Conservation (phyloP, 2,329 filamentous ascomycete genomes). For the Pezicula neosporulosa region DNA sequence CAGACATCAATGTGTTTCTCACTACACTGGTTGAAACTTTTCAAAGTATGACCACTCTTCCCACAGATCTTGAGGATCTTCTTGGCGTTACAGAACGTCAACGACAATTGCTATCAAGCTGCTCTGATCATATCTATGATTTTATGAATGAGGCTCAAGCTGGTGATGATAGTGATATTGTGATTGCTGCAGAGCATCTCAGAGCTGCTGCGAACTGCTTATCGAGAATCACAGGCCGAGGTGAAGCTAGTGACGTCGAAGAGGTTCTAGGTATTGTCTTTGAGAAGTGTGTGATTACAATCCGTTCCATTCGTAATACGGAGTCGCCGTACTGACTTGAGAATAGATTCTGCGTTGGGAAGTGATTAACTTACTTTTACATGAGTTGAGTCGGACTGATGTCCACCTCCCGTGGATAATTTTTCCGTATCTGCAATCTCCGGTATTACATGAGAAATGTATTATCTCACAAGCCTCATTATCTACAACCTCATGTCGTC, state of each 20-base stretch:
- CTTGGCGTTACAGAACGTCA: constrained; percentile 90
- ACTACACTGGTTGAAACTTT: constrained; percentile 69
- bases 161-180: constrained; percentile 67
- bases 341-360: constrained; percentile 27
- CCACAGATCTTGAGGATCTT: constrained; percentile 73
- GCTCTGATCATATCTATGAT: constrained; percentile 65
- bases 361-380: constrained; percentile 11
- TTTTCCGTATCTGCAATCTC: neutral
- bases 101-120: constrained; percentile 73
- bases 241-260: constrained; percentile 85
- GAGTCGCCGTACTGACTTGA: constrained; percentile 2
- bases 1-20: constrained; percentile 62
- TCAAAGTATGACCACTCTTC: constrained; percentile 64
- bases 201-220: constrained; percentile 76
- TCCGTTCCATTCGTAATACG: neutral
- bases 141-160: constrained; percentile 62
- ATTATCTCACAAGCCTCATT: neutral
- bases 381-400: neutral
- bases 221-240: constrained; percentile 83
- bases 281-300: constrained; percentile 64
- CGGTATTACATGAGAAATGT: neutral
- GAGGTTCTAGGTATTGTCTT: constrained; percentile 96
- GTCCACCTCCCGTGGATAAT: neutral
- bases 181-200: constrained; percentile 85
- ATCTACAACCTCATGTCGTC: too few relatives aligned